Conservation (phyloP, 352 stramenopile species). For the Phytophthora agathidicida region DNA sequence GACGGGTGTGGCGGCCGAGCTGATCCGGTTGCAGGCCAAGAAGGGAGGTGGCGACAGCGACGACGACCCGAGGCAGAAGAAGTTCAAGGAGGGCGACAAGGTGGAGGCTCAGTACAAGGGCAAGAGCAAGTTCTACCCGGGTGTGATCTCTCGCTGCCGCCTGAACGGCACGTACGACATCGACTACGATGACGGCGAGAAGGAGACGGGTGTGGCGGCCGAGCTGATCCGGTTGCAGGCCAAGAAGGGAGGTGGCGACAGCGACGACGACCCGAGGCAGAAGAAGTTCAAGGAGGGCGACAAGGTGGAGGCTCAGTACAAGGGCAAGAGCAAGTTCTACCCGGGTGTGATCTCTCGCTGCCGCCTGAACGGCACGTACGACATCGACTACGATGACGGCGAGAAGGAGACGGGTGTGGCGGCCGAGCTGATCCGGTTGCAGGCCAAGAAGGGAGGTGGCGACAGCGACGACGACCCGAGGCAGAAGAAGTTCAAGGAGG, state of each 20-base stretch:
- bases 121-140: conserved; percentile 22
- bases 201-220: conserved; percentile 21
- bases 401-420: conserved; percentile 23
- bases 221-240: conserved; percentile 11
- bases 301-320: conserved; percentile 23
- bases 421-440: conserved; percentile 13
- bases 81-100: conserved; percentile 22
- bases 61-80: conserved; percentile 17
- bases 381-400: conserved; percentile 20
- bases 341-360: conserved; percentile 17
- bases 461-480: conserved; percentile 18
- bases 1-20: conserved; percentile 19
- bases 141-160: conserved; percentile 17
- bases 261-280: conserved; percentile 16
- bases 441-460: conserved; percentile 9
- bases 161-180: conserved; percentile 23
- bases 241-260: conserved; percentile 13
- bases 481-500: conserved; percentile 20
- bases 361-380: conserved; percentile 20
- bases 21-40: conserved; percentile 13
- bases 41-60: conserved; percentile 12
- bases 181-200: conserved; percentile 21
- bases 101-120: conserved; percentile 23
- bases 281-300: conserved; percentile 24
- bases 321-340: conserved; percentile 22